Base-by-base conservation (phyloP, 352 stramenopile genomes). In the Globisporangium barbulae region DNA sequence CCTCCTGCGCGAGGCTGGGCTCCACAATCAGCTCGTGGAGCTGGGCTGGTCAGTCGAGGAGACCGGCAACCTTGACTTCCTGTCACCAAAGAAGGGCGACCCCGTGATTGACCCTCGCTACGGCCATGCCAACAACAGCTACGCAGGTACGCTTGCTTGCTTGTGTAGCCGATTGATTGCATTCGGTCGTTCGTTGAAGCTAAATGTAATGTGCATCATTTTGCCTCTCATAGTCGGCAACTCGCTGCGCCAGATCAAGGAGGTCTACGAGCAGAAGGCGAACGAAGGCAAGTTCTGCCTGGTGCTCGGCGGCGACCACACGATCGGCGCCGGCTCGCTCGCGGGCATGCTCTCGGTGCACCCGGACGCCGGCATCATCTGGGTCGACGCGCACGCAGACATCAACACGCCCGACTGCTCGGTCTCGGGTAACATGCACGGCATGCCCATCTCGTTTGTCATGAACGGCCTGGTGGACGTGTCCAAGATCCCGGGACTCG, bases 361-460 rank as follows among this genome's bases (percentile, higher is more conserved):
- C 69, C 96, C 96, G 5, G 80, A 98, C 61, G 95, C 94, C 9
- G 94, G 95, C 44, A 80, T 99, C 45, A 97, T 99, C 72, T 99
- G 97, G 97, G 94, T 99, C 41, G 97, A 99, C 71, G 97, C 97
- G 6, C 97, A 99, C 79, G 97, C 96, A 47, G 97, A 99, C 82
- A 94, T 99, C 65, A 99, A 99, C 81, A 98, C 93, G n/a, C 97
- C 97, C 2, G 61, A 75, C 25, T 86, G 81, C 17, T 97, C 87
- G 21, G 89, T 77, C 49, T 94, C 85, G 66, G 97, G 97, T 47
- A 99, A 99, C 72, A 98, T 99, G 91, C 97, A 99, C 79, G 97
- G 97, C 47, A 99, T 99, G 97, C 97, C 97, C 0, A 83, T 99
- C 49, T 90, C 93, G 39, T 91, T 99, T 70, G 72, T 98, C 31